phyloP scores from a whole-genome alignment of 257 asterid species.

The Verbena officinalis region DNA sequence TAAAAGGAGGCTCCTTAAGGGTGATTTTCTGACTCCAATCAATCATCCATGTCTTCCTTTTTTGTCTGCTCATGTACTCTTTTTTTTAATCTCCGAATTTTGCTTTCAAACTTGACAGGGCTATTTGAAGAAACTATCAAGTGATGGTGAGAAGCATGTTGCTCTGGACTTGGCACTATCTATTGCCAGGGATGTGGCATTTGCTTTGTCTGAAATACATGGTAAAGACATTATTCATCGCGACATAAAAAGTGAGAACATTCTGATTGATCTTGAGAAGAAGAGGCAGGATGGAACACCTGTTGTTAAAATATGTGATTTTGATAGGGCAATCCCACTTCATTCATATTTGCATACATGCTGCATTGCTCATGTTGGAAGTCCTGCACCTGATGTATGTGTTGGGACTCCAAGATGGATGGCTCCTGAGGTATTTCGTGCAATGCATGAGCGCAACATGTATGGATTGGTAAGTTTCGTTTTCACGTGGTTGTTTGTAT shows the following conservation, averaged over 20 bases:
- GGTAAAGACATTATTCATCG: conserved; percentile 82
- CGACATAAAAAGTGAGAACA: conserved; percentile 85
- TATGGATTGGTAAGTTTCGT: conserved; percentile 35
- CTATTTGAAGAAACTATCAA: conserved; percentile 53
- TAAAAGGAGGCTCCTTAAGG: conserved; percentile 91
- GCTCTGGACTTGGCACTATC: conserved; percentile 44
- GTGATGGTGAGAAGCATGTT: conserved; percentile 51
- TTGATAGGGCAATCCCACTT: conserved; percentile 86
- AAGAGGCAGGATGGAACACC: conserved; percentile 74
- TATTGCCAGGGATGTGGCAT: conserved; percentile 69
- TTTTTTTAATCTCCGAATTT: neutral
- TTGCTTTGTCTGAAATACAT: conserved; percentile 62
- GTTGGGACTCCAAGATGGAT: conserved; percentile 99
- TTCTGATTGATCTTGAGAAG: conserved; percentile 76
- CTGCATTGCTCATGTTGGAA: conserved; percentile 87
- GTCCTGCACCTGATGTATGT: conserved; percentile 81
- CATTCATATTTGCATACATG: conserved; percentile 77
- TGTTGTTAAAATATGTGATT: conserved; percentile 84
- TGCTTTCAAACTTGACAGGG: conserved; percentile 39
- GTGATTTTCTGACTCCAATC: too few species aligned
- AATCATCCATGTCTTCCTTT: neutral
- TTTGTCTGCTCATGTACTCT: neutral
- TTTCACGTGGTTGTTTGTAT: neutral
- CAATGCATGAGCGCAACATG: conserved; percentile 18
- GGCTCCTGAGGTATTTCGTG: conserved; percentile 71